A percentile compares a stretch with the other conserved stretches of the same genome.
Evolutionary conservation across 2,329 filamentous ascomycete genomes (phyloP).

Genomic region (Stenocarpella maydis): DNA sequence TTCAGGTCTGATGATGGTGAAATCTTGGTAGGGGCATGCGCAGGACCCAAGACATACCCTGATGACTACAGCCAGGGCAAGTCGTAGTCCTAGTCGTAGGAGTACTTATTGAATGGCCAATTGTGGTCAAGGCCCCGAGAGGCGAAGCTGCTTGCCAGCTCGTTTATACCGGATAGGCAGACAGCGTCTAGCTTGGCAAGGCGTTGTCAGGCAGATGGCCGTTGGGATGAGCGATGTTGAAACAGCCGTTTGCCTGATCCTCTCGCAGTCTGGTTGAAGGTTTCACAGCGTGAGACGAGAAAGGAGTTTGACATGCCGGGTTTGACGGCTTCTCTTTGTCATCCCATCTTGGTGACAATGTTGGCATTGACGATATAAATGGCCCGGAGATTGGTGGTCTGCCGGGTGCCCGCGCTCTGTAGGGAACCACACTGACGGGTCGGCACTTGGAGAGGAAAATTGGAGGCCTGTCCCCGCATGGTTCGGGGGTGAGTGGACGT

Average conservation of each 20-base stretch:
- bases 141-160: background rate
- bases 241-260: background rate
- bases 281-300: conserved; percentile 10
- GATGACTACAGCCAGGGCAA: background rate
- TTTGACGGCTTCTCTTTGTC: background rate
- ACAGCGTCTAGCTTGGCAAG: conserved; percentile 1
- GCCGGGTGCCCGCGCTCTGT: conserved; percentile 7
- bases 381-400: conserved; percentile 6
- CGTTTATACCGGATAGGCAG: conserved; percentile 7
- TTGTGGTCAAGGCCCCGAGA: background rate
- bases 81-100: background rate
- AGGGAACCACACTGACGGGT: conserved; percentile 21
- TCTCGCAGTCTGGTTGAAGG: background rate
- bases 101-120: background rate
- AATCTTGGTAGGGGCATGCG: background rate
- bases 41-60: background rate
- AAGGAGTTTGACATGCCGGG: background rate
- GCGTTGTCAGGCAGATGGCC: conserved; percentile 11
- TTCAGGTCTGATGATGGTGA: background rate
- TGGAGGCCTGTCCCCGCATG: conserved; percentile 12
- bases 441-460: conserved; percentile 22
- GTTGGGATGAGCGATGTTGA: conserved; percentile 7
- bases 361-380: conserved; percentile 3
- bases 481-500: background rate
- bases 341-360: conserved; percentile 5